Conservation (phyloP, 768 basidiomycete genomes). For the Strobilomyces dryophilus region DNA sequence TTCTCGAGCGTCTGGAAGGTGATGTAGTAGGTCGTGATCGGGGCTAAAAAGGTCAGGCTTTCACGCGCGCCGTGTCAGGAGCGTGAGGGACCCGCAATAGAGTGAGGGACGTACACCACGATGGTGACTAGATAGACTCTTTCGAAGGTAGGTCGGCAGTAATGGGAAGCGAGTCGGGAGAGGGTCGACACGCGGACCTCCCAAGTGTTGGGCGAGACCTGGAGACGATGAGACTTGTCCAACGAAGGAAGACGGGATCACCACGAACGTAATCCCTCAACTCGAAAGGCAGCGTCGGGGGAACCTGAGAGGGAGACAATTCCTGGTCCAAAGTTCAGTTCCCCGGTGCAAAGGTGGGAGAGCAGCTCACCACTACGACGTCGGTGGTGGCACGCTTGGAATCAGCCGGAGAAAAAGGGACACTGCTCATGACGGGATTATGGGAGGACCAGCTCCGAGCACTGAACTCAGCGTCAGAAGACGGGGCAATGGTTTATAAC, state of each 20-base stretch:
- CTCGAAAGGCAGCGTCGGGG: constrained; percentile 35
- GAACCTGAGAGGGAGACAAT: constrained; percentile 29
- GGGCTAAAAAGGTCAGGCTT: constrained; percentile 39
- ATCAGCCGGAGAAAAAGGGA: constrained; percentile 6
- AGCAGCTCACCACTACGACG: constrained; percentile 23
- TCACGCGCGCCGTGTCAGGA: not conserved
- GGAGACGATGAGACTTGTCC: not conserved
- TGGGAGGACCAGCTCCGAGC: constrained; percentile 21
- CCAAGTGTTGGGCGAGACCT: constrained; percentile 46
- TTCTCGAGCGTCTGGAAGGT: constrained; percentile 20
- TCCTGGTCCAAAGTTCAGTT: constrained; percentile 21
- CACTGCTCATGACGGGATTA: constrained; percentile 6
- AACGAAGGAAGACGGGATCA: constrained; percentile 1
- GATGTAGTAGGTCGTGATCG: constrained; percentile 36
- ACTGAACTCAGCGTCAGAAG: not conserved
- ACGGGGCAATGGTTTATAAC: not conserved
- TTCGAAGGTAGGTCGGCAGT: constrained; percentile 44
- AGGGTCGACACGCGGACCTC: constrained; percentile 38
- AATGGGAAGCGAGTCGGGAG: constrained; percentile 33
- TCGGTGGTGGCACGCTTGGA: constrained; percentile 16
- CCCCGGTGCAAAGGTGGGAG: not conserved
- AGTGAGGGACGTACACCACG: constrained; percentile 34
- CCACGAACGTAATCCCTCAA: constrained; percentile 34
- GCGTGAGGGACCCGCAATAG: not conserved
- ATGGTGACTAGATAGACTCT: constrained; percentile 36